Percentiles rank a stretch among this genome's conserved stretches.
phyloP scores from a whole-genome alignment of 164 flowering plant species.

The Nelumbo lutea region DNA sequence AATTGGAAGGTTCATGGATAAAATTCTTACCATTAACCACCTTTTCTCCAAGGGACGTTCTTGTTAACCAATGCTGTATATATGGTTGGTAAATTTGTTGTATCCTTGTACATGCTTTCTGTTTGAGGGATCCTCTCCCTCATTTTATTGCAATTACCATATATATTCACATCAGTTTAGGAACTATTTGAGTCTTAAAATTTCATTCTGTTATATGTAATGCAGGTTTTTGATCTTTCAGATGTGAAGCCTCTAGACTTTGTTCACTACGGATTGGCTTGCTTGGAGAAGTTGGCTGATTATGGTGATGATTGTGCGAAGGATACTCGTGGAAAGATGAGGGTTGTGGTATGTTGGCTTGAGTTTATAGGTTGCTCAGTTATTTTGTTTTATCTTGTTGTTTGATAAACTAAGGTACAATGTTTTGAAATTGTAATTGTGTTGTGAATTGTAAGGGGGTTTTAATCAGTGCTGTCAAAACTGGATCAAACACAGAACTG shows the following conservation, averaged over 20 bases:
- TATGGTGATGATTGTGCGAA: slow-evolving; percentile 76
- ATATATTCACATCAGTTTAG: neutral
- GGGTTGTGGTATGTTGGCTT: slow-evolving; percentile 66
- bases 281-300: slow-evolving; percentile 67
- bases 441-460: no score
- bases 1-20: no score
- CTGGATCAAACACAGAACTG: no score
- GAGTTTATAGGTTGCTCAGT: neutral
- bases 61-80: no score
- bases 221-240: slow-evolving; percentile 86
- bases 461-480: no score
- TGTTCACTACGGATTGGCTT: slow-evolving; percentile 75
- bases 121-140: neutral
- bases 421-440: no score
- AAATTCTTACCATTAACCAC: no score
- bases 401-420: no score
- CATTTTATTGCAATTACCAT: no score
- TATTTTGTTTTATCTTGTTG: neutral
- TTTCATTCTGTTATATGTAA: neutral
- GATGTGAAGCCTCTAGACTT: slow-evolving; percentile 83
- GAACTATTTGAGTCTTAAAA: neutral
- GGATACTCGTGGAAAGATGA: slow-evolving; percentile 66
- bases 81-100: neutral
- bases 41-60: no score
- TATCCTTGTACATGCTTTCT: neutral